Conservation (phyloP, 306 rosid genomes). For the Phaseolus lunatus region DNA sequence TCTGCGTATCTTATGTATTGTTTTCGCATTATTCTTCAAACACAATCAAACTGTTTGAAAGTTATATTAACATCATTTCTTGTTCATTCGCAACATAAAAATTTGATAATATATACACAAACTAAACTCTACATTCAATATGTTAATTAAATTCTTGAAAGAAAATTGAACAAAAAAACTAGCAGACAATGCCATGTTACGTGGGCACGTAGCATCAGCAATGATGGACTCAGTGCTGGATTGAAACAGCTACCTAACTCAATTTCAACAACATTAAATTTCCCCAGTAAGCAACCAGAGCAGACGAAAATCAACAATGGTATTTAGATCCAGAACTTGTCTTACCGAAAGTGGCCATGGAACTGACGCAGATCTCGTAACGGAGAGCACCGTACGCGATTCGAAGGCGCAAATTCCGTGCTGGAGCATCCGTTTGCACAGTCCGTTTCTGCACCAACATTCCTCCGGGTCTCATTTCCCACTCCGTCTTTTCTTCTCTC, state of each 20-base stretch:
- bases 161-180: neutral
- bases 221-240: neutral
- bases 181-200: constrained; percentile 8
- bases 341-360: constrained; percentile 74
- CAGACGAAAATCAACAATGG: neutral
- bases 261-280: constrained; percentile 16
- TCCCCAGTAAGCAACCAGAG: constrained; percentile 44
- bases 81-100: neutral
- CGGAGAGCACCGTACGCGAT: constrained; percentile 69
- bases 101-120: neutral
- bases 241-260: constrained; percentile 27
- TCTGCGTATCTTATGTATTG: no score
- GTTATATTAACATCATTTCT: no score
- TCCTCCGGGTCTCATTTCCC: constrained; percentile 93
- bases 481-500: constrained; percentile 48
- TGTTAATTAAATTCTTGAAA: neutral
- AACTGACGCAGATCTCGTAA: constrained; percentile 66
- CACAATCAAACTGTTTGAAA: no score
- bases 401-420: constrained; percentile 58
- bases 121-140: neutral
- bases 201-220: constrained; percentile 30
- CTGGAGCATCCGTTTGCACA: constrained; percentile 38
- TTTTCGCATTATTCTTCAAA: no score
- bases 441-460: constrained; percentile 79
- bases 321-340: constrained; percentile 1